Percentiles rank a stretch among this genome's conserved stretches.
Evolutionary conservation across 208 protist genomes (phyloP).

Genomic region (Herpetomonas tarakana): DNA sequence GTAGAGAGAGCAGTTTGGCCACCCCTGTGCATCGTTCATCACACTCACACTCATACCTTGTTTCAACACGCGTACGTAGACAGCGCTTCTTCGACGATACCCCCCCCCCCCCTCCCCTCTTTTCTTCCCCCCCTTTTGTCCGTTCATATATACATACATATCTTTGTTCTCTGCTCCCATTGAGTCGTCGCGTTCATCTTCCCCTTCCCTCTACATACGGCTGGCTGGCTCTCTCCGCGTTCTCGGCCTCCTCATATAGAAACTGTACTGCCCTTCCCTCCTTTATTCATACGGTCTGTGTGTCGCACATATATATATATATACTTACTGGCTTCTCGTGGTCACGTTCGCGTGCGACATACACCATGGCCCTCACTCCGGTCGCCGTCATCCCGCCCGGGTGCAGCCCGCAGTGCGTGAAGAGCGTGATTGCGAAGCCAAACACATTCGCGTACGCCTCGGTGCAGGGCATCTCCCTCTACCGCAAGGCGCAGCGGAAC

Average conservation of each 20-base stretch:
- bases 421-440: conserved; percentile 44
- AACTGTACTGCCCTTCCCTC: no score
- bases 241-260: no score
- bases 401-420: conserved; percentile 53
- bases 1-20: neutral
- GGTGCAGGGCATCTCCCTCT: conserved; percentile 48
- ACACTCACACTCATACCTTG: neutral
- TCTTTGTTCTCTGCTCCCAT: conserved; percentile 7
- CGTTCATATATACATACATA: conserved; percentile 1
- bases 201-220: neutral
- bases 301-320: no score
- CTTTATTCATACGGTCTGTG: no score
- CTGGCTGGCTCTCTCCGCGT: conserved; percentile 5
- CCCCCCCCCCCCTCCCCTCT: neutral
- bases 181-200: neutral
- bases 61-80: no score
- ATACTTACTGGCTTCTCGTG: no score
- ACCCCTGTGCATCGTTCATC: neutral
- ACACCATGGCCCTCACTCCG: conserved; percentile 64
- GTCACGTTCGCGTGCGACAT: no score
- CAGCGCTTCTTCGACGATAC: neutral
- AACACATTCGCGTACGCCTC: conserved; percentile 66
- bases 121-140: neutral
- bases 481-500: conserved; percentile 30
- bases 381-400: conserved; percentile 64